Percentiles rank a stretch among this genome's conserved stretches.
phyloP scores from a whole-genome alignment of 140 eudicot species.

The Anethum foeniculum region DNA sequence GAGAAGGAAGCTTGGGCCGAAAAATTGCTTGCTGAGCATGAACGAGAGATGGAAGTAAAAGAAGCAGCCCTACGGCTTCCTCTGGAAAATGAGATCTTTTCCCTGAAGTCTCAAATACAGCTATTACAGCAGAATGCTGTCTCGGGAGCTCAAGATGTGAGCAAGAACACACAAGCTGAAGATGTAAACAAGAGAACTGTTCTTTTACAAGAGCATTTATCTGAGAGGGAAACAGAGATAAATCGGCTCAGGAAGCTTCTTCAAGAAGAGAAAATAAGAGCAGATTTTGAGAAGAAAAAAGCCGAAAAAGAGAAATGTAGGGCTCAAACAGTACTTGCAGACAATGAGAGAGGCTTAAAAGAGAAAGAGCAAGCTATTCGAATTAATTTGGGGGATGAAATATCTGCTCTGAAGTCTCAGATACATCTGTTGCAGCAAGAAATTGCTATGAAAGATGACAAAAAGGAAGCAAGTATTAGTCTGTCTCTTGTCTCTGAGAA shows the following conservation, averaged over 20 bases:
- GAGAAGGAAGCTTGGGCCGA: conserved; percentile 25
- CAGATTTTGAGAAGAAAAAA: conserved; percentile 34
- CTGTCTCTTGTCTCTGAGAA: conserved; percentile 20
- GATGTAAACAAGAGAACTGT: neutral
- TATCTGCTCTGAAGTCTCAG: conserved; percentile 34
- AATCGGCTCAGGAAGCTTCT: conserved; percentile 45
- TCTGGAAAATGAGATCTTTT: conserved; percentile 42
- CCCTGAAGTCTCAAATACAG: conserved; percentile 29
- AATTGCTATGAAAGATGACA: conserved; percentile 15
- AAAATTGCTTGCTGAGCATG: conserved; percentile 22
- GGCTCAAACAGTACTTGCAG: conserved; percentile 27
- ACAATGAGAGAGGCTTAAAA: conserved; percentile 23
- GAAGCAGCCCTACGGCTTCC: conserved; percentile 28
- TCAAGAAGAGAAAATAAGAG: conserved; percentile 47
- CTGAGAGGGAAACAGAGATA: conserved; percentile 44
- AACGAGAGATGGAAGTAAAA: conserved; percentile 23
- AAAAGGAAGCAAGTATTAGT: conserved; percentile 23
- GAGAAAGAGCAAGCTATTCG: conserved; percentile 25
- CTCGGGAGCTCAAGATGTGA: conserved; percentile 19
- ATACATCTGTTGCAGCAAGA: conserved; percentile 23
- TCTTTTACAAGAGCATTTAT: conserved; percentile 20
- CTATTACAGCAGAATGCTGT: conserved; percentile 21
- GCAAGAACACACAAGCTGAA: conserved; percentile 13
- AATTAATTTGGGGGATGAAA: neutral
- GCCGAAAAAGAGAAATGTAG: conserved; percentile 22